Evolutionary conservation across 106 monocot species (phyloP), one percentile per base, ranked within the genome.

Genomic region (Phalaenopsis equestris): DNA sequence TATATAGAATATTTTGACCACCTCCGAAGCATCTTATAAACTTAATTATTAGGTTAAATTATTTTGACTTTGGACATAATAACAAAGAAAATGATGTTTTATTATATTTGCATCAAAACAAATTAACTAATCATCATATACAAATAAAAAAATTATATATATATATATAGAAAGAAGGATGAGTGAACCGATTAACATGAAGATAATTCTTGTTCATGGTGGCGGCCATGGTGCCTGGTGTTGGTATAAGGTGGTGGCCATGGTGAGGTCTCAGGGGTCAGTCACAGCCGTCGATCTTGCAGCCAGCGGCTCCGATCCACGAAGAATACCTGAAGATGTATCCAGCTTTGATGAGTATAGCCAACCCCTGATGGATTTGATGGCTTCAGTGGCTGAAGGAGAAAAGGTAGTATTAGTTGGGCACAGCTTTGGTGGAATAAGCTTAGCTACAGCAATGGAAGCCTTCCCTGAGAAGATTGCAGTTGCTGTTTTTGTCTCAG

Each of bases 201-300:
- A 36, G 8, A 82, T 88, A 36, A 37, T 87, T 37, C 81, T 88
- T 0, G 87, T 84, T 12, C 90, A 90, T 68, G 90, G 90, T 14
- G 11, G 45, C 19, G 80, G 85, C 41, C 87, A 83, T n/a, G 90
- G 90, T 8, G 90, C 87, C 8, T 90, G 90, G 87, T 82, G 81
- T 78, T 90, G 87, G 87, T 90, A 87, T 81, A 90, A 83, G 76
- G 75, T 87, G 3, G 42, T 79, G 9, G 58, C 75, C 5, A 36
- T 75, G 0, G 78, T 90, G 5, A 19, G 37, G 37, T 49, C 57
- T 1, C 55, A 79, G 6, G 87, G 87, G 23, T 38, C 10, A 2
- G 87, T 85, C 19, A 79, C 75, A 0, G 41, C 81, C 67, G 73
- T 81, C 4, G 90, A 90, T 75, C 78, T 90, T 43, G 80, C 83